Conservation (phyloP, 179 eudicot genomes). For the Spinacia oleracea region DNA sequence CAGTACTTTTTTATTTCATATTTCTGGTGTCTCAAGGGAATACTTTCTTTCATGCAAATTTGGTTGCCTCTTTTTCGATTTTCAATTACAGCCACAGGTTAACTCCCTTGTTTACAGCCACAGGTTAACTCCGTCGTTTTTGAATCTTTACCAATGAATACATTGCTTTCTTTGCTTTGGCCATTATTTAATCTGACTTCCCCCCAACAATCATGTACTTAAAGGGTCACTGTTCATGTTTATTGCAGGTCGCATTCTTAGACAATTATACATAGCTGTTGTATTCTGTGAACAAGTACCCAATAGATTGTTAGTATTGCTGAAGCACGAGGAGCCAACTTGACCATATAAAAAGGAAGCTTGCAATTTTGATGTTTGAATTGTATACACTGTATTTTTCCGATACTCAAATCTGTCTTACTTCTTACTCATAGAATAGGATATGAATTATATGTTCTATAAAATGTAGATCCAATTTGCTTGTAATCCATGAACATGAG, state of each 20-base stretch:
- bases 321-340: conserved; percentile 19
- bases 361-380: conserved; percentile 10
- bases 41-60: not conserved
- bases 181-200: not conserved
- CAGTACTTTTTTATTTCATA: not conserved
- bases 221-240: not conserved
- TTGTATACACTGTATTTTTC: conserved; percentile 13
- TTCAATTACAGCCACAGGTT: not conserved
- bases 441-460: not conserved
- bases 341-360: conserved; percentile 19
- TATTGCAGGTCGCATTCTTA: conserved; percentile 17
- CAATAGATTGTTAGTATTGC: conserved; percentile 12
- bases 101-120: not conserved
- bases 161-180: not conserved
- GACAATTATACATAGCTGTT: conserved; percentile 11
- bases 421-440: conserved; percentile 16
- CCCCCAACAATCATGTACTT: not conserved
- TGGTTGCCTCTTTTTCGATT: not conserved
- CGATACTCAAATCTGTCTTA: conserved; percentile 11
- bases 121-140: not conserved
- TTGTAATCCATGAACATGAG: not conserved
- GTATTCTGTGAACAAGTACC: conserved; percentile 23
- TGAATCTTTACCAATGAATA: not conserved
- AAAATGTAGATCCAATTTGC: not conserved
- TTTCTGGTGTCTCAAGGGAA: not conserved